These are phyloP conservation scores for Fusarium sp. DNA, from an alignment of 2,329 filamentous ascomycete species.

Conservation along the genomic window DNA sequence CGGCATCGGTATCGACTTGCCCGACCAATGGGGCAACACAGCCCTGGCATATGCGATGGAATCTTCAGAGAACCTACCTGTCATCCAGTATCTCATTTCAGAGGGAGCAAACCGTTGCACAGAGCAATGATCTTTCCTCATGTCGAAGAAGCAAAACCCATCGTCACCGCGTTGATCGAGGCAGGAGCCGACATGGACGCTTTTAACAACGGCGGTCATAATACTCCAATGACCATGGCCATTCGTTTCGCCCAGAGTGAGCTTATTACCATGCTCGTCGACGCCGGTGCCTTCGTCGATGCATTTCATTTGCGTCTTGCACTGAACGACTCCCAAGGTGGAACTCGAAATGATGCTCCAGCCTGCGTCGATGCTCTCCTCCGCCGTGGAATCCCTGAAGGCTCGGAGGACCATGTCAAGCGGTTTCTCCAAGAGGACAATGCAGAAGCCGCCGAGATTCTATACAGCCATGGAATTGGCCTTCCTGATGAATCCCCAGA, in stretches of 20 bases:
- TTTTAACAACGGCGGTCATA: too few species aligned
- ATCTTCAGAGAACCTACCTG: not conserved
- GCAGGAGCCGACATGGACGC: not conserved
- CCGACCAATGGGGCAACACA: not conserved
- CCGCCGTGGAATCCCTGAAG: not conserved
- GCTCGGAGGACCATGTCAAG: not conserved
- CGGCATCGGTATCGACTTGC: not conserved
- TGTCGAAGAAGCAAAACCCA: not conserved
- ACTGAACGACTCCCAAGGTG: not conserved
- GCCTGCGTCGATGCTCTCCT: not conserved
- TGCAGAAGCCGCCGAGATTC: not conserved
- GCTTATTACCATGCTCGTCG: not conserved
- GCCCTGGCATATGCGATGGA: not conserved
- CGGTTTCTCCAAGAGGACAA: not conserved
- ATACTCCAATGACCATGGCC: not conserved
- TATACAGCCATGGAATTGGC: not conserved
- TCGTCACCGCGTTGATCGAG: not conserved
- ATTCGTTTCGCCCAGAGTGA: not conserved
- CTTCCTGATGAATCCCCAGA: not conserved
- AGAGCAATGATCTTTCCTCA: not conserved
- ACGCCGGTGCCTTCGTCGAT: not conserved
- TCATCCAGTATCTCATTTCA: not conserved
- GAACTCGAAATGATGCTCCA: not conserved
- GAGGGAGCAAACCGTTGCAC: not conserved
- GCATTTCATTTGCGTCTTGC: not conserved